Conservation (phyloP, 164 flowering plant species). For the Platanus orientalis region DNA sequence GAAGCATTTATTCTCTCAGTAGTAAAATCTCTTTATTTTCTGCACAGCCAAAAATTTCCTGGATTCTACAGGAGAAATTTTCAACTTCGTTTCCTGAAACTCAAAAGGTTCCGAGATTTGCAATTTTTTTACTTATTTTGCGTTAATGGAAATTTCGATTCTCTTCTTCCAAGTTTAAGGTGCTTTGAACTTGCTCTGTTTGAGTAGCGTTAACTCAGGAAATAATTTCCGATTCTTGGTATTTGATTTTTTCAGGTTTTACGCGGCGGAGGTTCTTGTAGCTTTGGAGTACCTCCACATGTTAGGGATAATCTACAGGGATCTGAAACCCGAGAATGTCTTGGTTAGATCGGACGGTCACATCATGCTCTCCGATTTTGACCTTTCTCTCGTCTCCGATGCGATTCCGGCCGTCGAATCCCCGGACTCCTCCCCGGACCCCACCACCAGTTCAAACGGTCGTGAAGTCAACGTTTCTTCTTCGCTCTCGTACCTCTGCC, state of each 20-base stretch:
- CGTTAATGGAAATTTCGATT: too few relatives aligned
- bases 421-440: constrained; percentile 32
- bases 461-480: background rate
- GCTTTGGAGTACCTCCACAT: constrained; percentile 88
- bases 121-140: too few relatives aligned
- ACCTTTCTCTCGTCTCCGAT: constrained; percentile 66
- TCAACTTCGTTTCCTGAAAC: too few relatives aligned
- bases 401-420: constrained; percentile 65
- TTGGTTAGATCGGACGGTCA: constrained; percentile 88
- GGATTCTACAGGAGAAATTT: too few relatives aligned
- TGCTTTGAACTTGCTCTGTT: too few relatives aligned
- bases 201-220: too few relatives aligned
- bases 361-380: constrained; percentile 91
- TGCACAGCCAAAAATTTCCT: too few relatives aligned
- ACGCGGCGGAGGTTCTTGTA: constrained; percentile 89
- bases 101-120: too few relatives aligned
- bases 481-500: constrained; percentile 33
- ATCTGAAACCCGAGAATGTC: constrained; percentile 84
- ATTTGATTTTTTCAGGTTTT: constrained; percentile 44
- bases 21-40: too few relatives aligned
- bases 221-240: too few relatives aligned
- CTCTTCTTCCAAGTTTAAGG: too few relatives aligned
- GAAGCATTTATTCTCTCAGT: too few relatives aligned
- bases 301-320: constrained; percentile 88
- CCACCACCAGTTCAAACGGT: constrained; percentile 13